Percentiles rank a stretch among this genome's conserved stretches.
phyloP scores from a whole-genome alignment of 768 basidiomycete species.

The Pleurotus giganteus region DNA sequence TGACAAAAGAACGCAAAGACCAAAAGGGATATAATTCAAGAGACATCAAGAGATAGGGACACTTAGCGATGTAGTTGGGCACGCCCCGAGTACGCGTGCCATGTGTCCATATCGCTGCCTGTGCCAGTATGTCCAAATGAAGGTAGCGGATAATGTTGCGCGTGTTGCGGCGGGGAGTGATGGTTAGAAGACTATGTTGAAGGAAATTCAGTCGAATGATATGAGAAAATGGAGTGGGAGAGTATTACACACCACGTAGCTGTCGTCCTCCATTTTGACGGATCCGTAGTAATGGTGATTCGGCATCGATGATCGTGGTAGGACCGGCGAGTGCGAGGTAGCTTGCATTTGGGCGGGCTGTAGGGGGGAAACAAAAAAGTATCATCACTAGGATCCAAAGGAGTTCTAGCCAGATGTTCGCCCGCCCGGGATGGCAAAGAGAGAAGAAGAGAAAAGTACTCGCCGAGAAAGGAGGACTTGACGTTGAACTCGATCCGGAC shows the following conservation, averaged over 20 bases:
- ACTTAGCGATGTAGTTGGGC: conserved; percentile 57
- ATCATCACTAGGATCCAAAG: conserved; percentile 59
- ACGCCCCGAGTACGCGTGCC: conserved; percentile 68
- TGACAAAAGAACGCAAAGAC: not conserved
- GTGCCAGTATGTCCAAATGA: conserved; percentile 45
- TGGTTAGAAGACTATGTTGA: conserved; percentile 29
- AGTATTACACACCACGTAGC: conserved; percentile 45
- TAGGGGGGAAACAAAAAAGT: conserved; percentile 38
- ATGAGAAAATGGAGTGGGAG: conserved; percentile 3
- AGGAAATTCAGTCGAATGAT: not conserved
- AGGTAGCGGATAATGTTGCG: conserved; percentile 44
- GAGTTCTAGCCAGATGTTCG: conserved; percentile 29
- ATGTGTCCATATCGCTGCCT: conserved; percentile 50
- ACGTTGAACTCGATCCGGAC: conserved; percentile 69
- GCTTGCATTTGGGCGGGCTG: conserved; percentile 72
- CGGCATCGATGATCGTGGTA: conserved; percentile 43
- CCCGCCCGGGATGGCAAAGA: conserved; percentile 20
- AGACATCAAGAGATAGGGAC: conserved; percentile 6
- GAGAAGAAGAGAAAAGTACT: conserved; percentile 53
- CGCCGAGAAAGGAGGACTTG: conserved; percentile 85
- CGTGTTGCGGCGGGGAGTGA: conserved; percentile 30
- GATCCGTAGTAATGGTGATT: conserved; percentile 44
- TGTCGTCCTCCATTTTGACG: conserved; percentile 71
- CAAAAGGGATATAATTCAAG: conserved; percentile 15
- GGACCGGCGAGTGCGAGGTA: conserved; percentile 46